Conservation (phyloP, 2,329 filamentous ascomycete species). For the Teratosphaeriaceae sp. region DNA sequence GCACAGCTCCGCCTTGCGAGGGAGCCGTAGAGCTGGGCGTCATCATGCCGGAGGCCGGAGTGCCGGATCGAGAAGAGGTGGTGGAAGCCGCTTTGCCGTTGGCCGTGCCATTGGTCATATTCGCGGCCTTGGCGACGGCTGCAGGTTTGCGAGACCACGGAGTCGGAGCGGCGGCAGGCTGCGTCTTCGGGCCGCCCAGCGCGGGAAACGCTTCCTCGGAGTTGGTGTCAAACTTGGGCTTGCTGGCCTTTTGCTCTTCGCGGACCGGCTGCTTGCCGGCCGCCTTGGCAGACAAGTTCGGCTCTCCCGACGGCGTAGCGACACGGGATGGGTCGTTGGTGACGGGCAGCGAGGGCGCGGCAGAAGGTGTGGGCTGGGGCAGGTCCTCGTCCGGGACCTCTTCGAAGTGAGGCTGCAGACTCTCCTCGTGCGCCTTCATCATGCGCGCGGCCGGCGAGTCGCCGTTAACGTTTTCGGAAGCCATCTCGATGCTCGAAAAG, state of each 20-base stretch:
- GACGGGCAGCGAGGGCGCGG: slow-evolving; percentile 40
- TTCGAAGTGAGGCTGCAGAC: slow-evolving; percentile 49
- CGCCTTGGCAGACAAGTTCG: slow-evolving; percentile 54
- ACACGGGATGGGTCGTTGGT: slow-evolving; percentile 28
- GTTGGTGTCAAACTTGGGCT: slow-evolving; percentile 63
- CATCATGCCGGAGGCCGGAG: slow-evolving; percentile 54
- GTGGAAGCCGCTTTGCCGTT: slow-evolving; percentile 49
- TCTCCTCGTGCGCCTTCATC: slow-evolving; percentile 36
- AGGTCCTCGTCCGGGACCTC: slow-evolving; percentile 76
- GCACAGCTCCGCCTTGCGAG: slow-evolving; percentile 48
- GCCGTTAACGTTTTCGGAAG: slow-evolving; percentile 10
- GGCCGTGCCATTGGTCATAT: slow-evolving; percentile 40
- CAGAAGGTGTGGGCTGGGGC: slow-evolving; percentile 49
- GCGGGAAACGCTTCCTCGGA: slow-evolving; percentile 94
- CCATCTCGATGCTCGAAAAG: slow-evolving; percentile 10
- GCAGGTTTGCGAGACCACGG: slow-evolving; percentile 70
- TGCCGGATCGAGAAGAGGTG: slow-evolving; percentile 52
- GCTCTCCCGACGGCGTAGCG: slow-evolving; percentile 36
- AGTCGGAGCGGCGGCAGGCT: slow-evolving; percentile 55
- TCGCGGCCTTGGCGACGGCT: slow-evolving; percentile 39
- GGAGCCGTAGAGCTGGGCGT: slow-evolving; percentile 45
- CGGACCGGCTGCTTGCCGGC: slow-evolving; percentile 62
- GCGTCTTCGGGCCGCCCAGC: slow-evolving; percentile 66
- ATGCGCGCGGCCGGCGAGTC: slow-evolving; percentile 42
- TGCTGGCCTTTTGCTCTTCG: slow-evolving; percentile 28